A percentile compares a stretch with the other conserved stretches of the same genome.
These are phyloP conservation scores for Aspergillus persii DNA, from an alignment of 2,329 filamentous ascomycete genomes.

Conservation along the genomic window DNA sequence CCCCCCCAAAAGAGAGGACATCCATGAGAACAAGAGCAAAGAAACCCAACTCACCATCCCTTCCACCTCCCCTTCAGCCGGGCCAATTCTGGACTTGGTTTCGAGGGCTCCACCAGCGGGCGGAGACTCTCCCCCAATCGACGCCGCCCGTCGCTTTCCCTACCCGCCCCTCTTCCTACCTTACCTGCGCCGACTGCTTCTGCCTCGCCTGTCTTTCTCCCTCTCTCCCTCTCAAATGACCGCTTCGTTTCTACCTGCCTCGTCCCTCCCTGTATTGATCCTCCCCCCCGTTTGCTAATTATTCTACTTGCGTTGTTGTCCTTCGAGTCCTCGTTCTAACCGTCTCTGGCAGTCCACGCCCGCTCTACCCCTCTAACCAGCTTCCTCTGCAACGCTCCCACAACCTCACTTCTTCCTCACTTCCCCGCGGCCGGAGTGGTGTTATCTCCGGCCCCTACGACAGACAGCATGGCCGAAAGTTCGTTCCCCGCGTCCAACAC, in stretches of 20 bases:
- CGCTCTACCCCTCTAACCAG: conserved; percentile 50
- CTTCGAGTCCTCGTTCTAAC: conserved; percentile 50
- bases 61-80: background rate
- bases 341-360: conserved; percentile 62
- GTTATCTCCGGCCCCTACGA: conserved; percentile 27
- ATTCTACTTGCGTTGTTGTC: too few species aligned
- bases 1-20: background rate
- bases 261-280: background rate
- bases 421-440: conserved; percentile 27
- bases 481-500: conserved; percentile 77
- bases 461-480: conserved; percentile 63
- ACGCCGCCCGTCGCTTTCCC: conserved; percentile 19
- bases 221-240: conserved; percentile 16
- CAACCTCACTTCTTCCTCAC: conserved; percentile 43
- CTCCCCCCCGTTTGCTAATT: conserved; percentile 12
- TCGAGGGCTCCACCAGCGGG: conserved; percentile 19
- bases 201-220: conserved; percentile 12
- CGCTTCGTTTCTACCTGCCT: conserved; percentile 1
- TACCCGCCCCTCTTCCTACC: conserved; percentile 20
- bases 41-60: background rate
- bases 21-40: background rate
- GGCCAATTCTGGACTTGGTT: background rate
- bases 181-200: background rate
- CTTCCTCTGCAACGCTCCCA: conserved; percentile 63
- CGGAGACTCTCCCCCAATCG: conserved; percentile 13